A percentile compares a stretch with the other conserved stretches of the same genome.
phyloP scores from a whole-genome alignment of 176 grass and related monocot genomes.

The Hsuehochloa calcarea region DNA sequence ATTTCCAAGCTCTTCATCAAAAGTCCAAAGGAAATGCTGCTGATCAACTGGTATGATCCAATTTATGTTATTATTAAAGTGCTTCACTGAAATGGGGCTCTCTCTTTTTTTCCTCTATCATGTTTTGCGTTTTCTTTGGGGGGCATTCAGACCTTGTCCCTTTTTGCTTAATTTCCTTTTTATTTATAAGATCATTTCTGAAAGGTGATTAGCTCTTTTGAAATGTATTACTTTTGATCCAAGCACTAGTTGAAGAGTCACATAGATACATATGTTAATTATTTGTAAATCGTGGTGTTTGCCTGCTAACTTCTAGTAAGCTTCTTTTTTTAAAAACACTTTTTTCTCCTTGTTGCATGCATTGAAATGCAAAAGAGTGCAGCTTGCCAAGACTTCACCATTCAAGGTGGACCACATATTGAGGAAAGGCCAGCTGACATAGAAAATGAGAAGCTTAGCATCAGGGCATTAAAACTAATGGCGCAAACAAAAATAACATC shows the following conservation, averaged over 20 bases:
- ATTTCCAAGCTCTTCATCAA: constrained; percentile 59
- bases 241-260: neutral
- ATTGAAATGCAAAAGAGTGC: constrained; percentile 31
- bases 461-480: constrained; percentile 54
- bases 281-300: constrained; percentile 19
- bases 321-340: neutral
- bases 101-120: neutral
- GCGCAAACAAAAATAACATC: constrained; percentile 72
- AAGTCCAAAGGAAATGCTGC: constrained; percentile 50
- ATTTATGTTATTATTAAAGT: constrained; percentile 29
- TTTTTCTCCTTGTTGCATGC: constrained; percentile 26
- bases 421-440: constrained; percentile 33
- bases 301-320: constrained; percentile 25
- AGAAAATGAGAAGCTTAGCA: constrained; percentile 58
- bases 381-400: constrained; percentile 23
- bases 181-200: neutral
- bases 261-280: neutral
- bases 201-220: neutral
- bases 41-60: constrained; percentile 47
- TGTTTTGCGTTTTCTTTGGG: neutral
- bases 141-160: neutral
- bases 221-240: neutral
- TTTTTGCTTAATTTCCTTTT: constrained; percentile 10
- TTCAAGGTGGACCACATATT: constrained; percentile 27
- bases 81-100: neutral